These are phyloP conservation scores for Nakazawaea laoshanensis DNA, from an alignment of 805 yeast species.

Conservation along the genomic window DNA sequence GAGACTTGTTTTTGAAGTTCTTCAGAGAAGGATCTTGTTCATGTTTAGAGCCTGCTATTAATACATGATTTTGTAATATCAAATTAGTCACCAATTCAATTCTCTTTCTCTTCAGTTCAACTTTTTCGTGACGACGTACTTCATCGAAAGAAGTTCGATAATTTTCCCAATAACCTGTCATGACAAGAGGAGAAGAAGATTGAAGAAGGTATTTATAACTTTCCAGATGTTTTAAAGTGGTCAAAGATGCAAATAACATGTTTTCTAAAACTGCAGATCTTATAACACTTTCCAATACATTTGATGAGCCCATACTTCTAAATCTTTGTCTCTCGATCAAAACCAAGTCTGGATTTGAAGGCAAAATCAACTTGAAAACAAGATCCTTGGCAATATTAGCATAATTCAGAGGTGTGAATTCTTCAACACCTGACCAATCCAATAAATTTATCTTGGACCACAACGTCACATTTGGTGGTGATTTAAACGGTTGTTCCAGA, in stretches of 20 bases:
- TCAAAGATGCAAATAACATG: constrained; percentile 26
- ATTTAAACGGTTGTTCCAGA: not conserved
- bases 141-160: constrained; percentile 6
- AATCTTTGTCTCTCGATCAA: constrained; percentile 51
- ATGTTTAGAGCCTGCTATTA: not conserved
- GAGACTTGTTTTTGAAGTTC: constrained; percentile 12
- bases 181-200: constrained; percentile 18
- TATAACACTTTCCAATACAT: constrained; percentile 41
- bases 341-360: constrained; percentile 27
- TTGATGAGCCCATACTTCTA: constrained; percentile 36
- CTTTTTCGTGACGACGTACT: constrained; percentile 1
- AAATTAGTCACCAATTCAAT: constrained; percentile 19
- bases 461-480: constrained; percentile 16
- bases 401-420: constrained; percentile 21
- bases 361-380: constrained; percentile 14
- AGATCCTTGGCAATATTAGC: constrained; percentile 15
- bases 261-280: constrained; percentile 47
- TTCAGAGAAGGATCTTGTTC: not conserved
- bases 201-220: constrained; percentile 10
- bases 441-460: constrained; percentile 26
- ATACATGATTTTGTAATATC: constrained; percentile 11
- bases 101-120: constrained; percentile 15
- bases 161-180: constrained; percentile 23
- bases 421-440: constrained; percentile 13
- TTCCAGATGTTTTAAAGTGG: constrained; percentile 11